Percentiles rank a stretch among this genome's conserved stretches.
These are phyloP conservation scores for Strigomonas galati DNA, from an alignment of 208 protist genomes.

Conservation along the genomic window DNA sequence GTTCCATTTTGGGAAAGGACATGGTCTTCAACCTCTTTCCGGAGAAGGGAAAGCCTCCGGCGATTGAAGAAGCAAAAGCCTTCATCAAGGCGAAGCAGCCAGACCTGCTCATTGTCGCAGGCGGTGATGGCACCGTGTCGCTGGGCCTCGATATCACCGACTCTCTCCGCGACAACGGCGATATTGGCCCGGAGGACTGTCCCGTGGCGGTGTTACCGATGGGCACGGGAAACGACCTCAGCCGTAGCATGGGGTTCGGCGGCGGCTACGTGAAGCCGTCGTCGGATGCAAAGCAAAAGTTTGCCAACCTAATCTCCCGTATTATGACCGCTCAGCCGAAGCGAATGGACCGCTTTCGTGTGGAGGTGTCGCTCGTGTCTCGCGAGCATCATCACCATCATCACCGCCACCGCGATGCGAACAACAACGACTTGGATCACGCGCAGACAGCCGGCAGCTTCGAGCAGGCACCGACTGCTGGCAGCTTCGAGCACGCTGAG, in stretches of 20 bases:
- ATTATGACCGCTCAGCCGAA: conserved; percentile 17
- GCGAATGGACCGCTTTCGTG: conserved; percentile 36
- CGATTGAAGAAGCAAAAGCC: conserved; percentile 41
- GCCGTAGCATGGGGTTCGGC: conserved; percentile 58
- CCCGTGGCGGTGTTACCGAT: conserved; percentile 52
- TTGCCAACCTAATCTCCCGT: conserved; percentile 19
- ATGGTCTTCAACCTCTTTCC: conserved; percentile 64
- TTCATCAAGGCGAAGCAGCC: conserved; percentile 32
- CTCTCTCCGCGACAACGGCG: conserved; percentile 23
- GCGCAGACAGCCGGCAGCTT: not conserved
- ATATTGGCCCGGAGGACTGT: conserved; percentile 18
- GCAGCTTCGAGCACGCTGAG: too few species aligned
- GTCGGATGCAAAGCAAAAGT: conserved; percentile 31
- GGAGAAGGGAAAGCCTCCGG: conserved; percentile 17
- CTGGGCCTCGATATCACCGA: conserved; percentile 50
- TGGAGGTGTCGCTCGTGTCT: too few species aligned
- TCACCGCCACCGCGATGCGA: not conserved
- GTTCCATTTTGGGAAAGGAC: conserved; percentile 25
- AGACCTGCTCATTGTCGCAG: conserved; percentile 47
- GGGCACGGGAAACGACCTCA: conserved; percentile 72
- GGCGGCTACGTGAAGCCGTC: conserved; percentile 53
- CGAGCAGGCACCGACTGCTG: too few species aligned
- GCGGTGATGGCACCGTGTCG: conserved; percentile 63
- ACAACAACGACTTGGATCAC: not conserved
- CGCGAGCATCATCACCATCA: too few species aligned